Base-by-base conservation (phyloP, 1,139 yeast species). In the Yamadazyma taylorii region DNA sequence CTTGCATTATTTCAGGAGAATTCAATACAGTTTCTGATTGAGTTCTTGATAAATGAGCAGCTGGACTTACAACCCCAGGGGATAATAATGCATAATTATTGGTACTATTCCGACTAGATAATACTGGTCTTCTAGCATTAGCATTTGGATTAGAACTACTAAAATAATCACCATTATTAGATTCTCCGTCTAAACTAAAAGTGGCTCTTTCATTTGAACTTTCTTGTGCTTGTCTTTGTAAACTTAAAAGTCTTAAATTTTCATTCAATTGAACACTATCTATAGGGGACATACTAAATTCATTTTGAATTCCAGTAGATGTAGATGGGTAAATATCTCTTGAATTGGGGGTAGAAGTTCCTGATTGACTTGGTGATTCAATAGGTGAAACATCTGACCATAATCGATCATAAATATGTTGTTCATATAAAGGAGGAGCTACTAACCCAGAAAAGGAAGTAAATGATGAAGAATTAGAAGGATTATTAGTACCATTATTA, bases 341-440 rank as follows among this genome's bases (percentile, higher is more conserved):
- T 3, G 30, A 16, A 17, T 16, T 27, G 34, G 82, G 82, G 1
- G 81, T 75, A 7, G 66, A 63, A 8, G 76, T 50, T 1, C 84
- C 86, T 9, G 82, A 75, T 6, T 61, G 58, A 2, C 62, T 42
- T 2, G 88, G 86, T 1, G 85, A 71, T 24, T 79, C 83, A 7
- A 67, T 49, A 0, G 81, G 76, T 2, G 82, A 73, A 3, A 81
- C 69, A 39, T 85, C 95, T 25, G 76, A 71, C 90, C 90, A 90
- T 27, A 92, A 63, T 39, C 89, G 66, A 60, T 92, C 98, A 59
- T 86, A 89, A 25, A 89, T 78, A 56, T 88, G 96, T 43, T 75
- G 80, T 45, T 82, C 89, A 55, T 92, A 92, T 44, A 85, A 74
- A 21, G 98, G 98, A 3, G 97, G 97, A 0, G 97, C 96, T 60